Conservation (phyloP, 192 early-diverging fungal species). For the Dissophora globulifera region DNA sequence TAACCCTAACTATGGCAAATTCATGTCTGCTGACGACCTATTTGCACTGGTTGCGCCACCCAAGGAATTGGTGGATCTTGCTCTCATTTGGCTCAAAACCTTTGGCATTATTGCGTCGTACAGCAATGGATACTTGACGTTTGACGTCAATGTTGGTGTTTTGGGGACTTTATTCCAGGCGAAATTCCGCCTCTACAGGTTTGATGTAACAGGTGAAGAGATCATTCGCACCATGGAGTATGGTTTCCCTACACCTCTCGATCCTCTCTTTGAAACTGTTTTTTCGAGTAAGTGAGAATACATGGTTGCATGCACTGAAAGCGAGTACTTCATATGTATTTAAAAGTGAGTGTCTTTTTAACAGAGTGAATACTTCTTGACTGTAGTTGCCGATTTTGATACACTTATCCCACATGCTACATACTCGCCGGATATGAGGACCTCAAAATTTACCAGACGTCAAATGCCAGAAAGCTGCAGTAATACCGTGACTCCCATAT, state of each 20-base stretch:
- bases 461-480: not conserved
- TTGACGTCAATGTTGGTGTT: not conserved
- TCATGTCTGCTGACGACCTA: slow-evolving; percentile 4
- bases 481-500: not conserved
- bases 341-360: too few species aligned
- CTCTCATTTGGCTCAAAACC: slow-evolving; percentile 7
- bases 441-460: not conserved
- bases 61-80: not conserved
- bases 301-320: too few species aligned
- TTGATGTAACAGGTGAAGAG: not conserved
- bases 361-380: too few species aligned
- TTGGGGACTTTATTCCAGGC: not conserved
- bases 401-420: too few species aligned
- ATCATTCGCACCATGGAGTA: not conserved
- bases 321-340: too few species aligned
- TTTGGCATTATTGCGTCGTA: not conserved
- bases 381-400: slow-evolving; percentile 5
- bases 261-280: too few species aligned
- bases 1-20: not conserved
- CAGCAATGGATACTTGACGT: slow-evolving; percentile 5
- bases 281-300: too few species aligned
- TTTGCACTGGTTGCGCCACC: not conserved
- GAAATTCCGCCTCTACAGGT: slow-evolving; percentile 2
- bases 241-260: not conserved
- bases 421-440: too few species aligned